A percentile compares a stretch with the other conserved stretches of the same genome.
These are phyloP conservation scores for Ligustrum vulgare DNA, from an alignment of 257 asterid species.

Conservation along the genomic window DNA sequence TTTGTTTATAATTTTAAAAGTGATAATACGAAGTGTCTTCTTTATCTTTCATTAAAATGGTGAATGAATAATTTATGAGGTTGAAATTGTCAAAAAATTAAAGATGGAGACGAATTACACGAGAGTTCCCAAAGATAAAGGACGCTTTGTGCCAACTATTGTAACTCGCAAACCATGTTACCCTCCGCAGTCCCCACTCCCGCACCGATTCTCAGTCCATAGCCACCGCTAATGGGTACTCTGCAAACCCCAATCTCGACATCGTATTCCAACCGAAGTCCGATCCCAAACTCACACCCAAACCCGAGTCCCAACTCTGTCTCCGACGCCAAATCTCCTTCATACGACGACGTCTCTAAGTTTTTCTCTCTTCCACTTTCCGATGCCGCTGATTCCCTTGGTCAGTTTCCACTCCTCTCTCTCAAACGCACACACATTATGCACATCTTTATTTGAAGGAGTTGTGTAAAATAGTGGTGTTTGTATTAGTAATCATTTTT, in stretches of 20 bases:
- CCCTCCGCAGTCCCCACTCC: too few species aligned
- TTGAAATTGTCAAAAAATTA: too few species aligned
- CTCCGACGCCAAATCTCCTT: constrained; percentile 32
- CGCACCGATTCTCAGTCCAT: neutral
- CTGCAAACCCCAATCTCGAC: constrained; percentile 30
- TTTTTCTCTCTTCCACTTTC: constrained; percentile 58
- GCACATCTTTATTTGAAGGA: neutral
- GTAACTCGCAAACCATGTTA: too few species aligned
- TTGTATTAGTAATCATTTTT: neutral
- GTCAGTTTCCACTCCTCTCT: constrained; percentile 25
- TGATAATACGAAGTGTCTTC: too few species aligned
- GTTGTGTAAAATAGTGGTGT: neutral
- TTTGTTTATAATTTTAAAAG: too few species aligned
- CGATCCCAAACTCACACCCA: constrained; percentile 26
- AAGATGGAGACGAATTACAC: too few species aligned
- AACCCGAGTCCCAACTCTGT: constrained; percentile 16
- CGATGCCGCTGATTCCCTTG: constrained; percentile 65
- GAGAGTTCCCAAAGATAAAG: too few species aligned
- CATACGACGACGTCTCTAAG: constrained; percentile 52
- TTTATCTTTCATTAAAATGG: too few species aligned
- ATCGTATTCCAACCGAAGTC: constrained; percentile 20
- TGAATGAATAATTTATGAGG: too few species aligned
- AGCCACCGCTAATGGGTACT: constrained; percentile 33
- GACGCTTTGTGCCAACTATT: too few species aligned
- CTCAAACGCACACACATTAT: neutral